Evolutionary conservation across 1,139 yeast genomes (phyloP).

Genomic region (Yamadazyma conglobata): DNA sequence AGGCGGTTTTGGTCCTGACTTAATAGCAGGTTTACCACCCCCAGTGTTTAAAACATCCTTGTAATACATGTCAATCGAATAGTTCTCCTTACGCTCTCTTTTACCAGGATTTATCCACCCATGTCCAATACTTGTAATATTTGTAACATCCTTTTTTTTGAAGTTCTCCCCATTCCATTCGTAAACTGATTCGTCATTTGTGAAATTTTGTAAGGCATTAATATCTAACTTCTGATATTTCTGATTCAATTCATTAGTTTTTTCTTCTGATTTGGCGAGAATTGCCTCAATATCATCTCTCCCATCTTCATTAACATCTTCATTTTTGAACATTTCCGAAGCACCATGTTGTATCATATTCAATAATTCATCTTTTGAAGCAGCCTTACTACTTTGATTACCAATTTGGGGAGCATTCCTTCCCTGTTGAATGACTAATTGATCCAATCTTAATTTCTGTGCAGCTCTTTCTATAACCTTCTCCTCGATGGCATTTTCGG

Average conservation of each 20-base stretch:
- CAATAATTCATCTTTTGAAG: slow-evolving; percentile 65
- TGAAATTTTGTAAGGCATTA: slow-evolving; percentile 73
- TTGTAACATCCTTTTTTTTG: slow-evolving; percentile 53
- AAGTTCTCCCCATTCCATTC: slow-evolving; percentile 87
- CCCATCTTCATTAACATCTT: slow-evolving; percentile 14
- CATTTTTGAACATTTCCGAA: slow-evolving; percentile 49
- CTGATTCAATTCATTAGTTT: slow-evolving; percentile 58
- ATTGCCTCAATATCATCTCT: slow-evolving; percentile 55
- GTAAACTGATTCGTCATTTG: slow-evolving; percentile 63
- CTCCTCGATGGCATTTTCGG: slow-evolving; percentile 80
- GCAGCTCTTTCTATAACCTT: slow-evolving; percentile 78
- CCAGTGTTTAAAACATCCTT: slow-evolving; percentile 70
- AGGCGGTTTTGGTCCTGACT: slow-evolving; percentile 59
- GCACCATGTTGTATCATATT: slow-evolving; percentile 85
- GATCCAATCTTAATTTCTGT: slow-evolving; percentile 73
- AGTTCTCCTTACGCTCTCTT: slow-evolving; percentile 76
- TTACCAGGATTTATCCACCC: slow-evolving; percentile 74
- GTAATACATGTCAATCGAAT: slow-evolving; percentile 75
- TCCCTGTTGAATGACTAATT: slow-evolving; percentile 79
- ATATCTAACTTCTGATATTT: slow-evolving; percentile 66
- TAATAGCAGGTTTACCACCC: slow-evolving; percentile 29
- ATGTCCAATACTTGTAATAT: slow-evolving; percentile 40
- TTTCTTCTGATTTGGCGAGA: slow-evolving; percentile 57
- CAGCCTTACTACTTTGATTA: slow-evolving; percentile 39
- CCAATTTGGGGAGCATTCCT: slow-evolving; percentile 42